Evolutionary conservation across 2,329 filamentous ascomycete genomes (phyloP).

Genomic region (Ophiostoma pallidulum): DNA sequence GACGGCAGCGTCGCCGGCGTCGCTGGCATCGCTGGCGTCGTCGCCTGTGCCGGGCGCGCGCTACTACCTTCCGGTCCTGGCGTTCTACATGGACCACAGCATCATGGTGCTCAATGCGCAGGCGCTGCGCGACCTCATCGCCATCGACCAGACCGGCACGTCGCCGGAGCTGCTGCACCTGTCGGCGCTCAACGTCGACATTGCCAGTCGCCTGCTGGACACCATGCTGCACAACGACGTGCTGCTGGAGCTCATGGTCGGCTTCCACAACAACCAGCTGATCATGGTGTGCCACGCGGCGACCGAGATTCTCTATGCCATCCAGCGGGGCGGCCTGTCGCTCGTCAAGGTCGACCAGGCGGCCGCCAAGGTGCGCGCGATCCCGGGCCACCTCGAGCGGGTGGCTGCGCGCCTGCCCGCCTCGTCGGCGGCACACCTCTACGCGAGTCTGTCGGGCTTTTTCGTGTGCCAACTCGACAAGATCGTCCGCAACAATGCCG

Average conservation of each 20-base stretch:
- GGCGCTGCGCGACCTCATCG: constrained; percentile 18
- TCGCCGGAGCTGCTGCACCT: constrained; percentile 15
- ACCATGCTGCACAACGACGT: constrained; percentile 15
- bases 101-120: constrained; percentile 21
- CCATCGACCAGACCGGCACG: constrained; percentile 14
- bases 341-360: constrained; percentile 12
- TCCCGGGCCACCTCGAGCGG: constrained; percentile 15
- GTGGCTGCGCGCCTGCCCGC: constrained; percentile 15
- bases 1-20: no score
- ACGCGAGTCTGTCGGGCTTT: constrained; percentile 15
- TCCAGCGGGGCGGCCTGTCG: constrained; percentile 14
- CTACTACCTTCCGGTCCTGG: constrained; percentile 15
- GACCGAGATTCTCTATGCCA: constrained; percentile 18
- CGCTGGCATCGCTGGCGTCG: no score
- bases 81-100: constrained; percentile 21
- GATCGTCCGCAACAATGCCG: constrained; percentile 13
- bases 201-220: constrained; percentile 16
- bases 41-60: not conserved
- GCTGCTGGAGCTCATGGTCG: constrained; percentile 16
- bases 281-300: constrained; percentile 22
- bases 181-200: constrained; percentile 13
- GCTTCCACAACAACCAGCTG: constrained; percentile 21
- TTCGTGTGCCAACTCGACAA: constrained; percentile 16
- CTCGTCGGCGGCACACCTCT: constrained; percentile 15
- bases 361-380: constrained; percentile 12